A percentile compares a stretch with the other conserved stretches of the same genome.
These are phyloP conservation scores for Botrytis porri DNA, from an alignment of 2,329 filamentous ascomycete genomes.

Conservation along the genomic window DNA sequence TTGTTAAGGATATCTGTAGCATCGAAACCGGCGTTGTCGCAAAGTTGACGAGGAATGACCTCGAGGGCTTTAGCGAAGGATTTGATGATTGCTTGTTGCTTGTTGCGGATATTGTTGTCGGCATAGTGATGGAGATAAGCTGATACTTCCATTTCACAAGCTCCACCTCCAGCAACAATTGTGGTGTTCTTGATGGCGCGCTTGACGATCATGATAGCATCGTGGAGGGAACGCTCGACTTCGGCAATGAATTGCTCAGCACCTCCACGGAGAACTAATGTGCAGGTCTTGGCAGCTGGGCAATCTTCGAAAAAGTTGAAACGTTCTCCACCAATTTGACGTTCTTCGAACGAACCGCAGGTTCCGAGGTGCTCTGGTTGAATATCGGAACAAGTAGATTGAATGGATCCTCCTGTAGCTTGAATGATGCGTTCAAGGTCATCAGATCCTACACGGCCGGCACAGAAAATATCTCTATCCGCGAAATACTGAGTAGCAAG, in stretches of 20 bases:
- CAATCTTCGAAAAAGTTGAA: slow-evolving; percentile 99
- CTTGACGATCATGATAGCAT: slow-evolving; percentile 99
- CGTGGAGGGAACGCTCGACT: slow-evolving; percentile 94
- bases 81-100: slow-evolving; percentile 97
- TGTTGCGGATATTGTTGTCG: slow-evolving; percentile 87
- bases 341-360: slow-evolving; percentile 88
- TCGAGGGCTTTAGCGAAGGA: slow-evolving; percentile 96
- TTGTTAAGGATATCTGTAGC: slow-evolving; percentile 97
- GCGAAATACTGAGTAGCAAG: slow-evolving; percentile 97
- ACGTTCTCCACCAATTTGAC: slow-evolving; percentile 93
- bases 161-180: slow-evolving; percentile 93
- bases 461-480: slow-evolving; percentile 97
- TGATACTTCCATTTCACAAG: slow-evolving; percentile 94
- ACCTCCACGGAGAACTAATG: slow-evolving; percentile 87
- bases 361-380: slow-evolving; percentile 83
- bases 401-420: slow-evolving; percentile 85
- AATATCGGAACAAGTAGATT: slow-evolving; percentile 97
- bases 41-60: slow-evolving; percentile 92
- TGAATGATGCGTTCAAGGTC: slow-evolving; percentile 96
- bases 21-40: slow-evolving; percentile 98
- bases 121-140: slow-evolving; percentile 90
- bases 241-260: slow-evolving; percentile 99
- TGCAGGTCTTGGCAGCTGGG: slow-evolving; percentile 94
- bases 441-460: slow-evolving; percentile 83
- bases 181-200: slow-evolving; percentile 91